These are phyloP conservation scores for Acrodontium crateriforme DNA, from an alignment of 2,329 filamentous ascomycete species.

Conservation along the genomic window DNA sequence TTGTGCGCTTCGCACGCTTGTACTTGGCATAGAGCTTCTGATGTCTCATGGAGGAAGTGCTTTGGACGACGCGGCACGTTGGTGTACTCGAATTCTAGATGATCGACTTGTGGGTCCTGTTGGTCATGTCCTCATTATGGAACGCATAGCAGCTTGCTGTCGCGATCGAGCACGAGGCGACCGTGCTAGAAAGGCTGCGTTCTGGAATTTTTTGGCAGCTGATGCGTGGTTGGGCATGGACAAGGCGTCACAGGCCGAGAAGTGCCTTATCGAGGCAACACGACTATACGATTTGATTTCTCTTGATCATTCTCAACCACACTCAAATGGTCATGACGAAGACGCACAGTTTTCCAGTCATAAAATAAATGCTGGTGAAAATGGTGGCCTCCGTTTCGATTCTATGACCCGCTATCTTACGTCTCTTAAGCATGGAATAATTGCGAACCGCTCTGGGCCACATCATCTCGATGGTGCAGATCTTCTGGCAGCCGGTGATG, in stretches of 20 bases:
- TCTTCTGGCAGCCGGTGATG: slow-evolving; percentile 28
- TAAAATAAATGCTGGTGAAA: slow-evolving; percentile 12
- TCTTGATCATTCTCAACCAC: too few relatives aligned
- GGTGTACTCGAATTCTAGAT: slow-evolving; percentile 70
- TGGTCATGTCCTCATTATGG: slow-evolving; percentile 70
- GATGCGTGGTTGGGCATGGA: slow-evolving; percentile 70
- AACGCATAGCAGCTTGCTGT: slow-evolving; percentile 77
- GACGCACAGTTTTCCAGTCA: slow-evolving; percentile 14
- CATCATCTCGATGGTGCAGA: slow-evolving; percentile 22
- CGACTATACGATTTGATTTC: slow-evolving; percentile 37
- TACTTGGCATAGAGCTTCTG: slow-evolving; percentile 68
- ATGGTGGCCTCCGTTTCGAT: slow-evolving; percentile 27
- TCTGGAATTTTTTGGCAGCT: slow-evolving; percentile 75
- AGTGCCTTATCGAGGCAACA: slow-evolving; percentile 58
- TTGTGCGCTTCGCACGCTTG: slow-evolving; percentile 63
- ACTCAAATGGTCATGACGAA: slow-evolving; percentile 6
- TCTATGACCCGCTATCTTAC: slow-evolving; percentile 50
- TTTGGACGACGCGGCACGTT: slow-evolving; percentile 74
- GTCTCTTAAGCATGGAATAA: slow-evolving; percentile 51
- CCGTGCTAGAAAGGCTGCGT: slow-evolving; percentile 68
- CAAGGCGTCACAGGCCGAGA: slow-evolving; percentile 65
- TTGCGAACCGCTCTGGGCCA: slow-evolving; percentile 22
- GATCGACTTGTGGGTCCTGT: slow-evolving; percentile 58
- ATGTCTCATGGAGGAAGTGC: slow-evolving; percentile 66
- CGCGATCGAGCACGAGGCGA: slow-evolving; percentile 60